Base-by-base conservation (phyloP, 139 green algal genomes). In the Picochlorum sp. region DNA sequence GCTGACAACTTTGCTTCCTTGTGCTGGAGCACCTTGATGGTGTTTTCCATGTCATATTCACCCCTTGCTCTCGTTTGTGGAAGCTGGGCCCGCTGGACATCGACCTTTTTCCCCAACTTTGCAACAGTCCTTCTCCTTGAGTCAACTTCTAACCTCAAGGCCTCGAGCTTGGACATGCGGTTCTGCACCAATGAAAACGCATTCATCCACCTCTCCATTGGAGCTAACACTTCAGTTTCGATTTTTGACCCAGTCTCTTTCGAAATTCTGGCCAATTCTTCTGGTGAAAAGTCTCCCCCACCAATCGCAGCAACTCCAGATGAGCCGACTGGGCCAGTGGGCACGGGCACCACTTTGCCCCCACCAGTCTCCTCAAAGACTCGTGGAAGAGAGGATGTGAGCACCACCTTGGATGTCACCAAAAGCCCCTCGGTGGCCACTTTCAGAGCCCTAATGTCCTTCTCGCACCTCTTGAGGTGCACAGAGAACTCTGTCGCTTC, bases 1-100 rank as follows among this genome's bases (percentile, higher is more conserved):
- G 82, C 84, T 30, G 73, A 66, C 32, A 90, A 77, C 79, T 93
- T 93, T 51, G 82, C 80, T 49, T 89, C 79, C 74, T 93, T 93
- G 76, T 89, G 83, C 61, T 84, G 78, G 64, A 84, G 69, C 38
- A 74, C 71, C 59, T 81, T 79, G 56, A 82, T 75, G 46, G 77
- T 82, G 58, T 82, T 77, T 68, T 90, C 79, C 77, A 90, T 75
- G 56, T 92, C 77, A 44, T 82, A 73, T 65, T 90, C 79, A 13
- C 77, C 80, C 61, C 83, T 84, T 20, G 76, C 65, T 11, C 69
- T 69, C 6, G 73, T 78, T 51, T 82, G 73, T 15, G 80, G 70
- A 63, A 84, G 57, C 46, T 51, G 58, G 6, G 74, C 73, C 4
- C 77, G 65, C 65, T 84, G 80, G 56, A 72, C 65, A 64, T 85